Evolutionary conservation across 495 filamentous ascomycete genomes (phyloP), one percentile per base, ranked within the genome.

Genomic region (Penicillium ochrochloron): DNA sequence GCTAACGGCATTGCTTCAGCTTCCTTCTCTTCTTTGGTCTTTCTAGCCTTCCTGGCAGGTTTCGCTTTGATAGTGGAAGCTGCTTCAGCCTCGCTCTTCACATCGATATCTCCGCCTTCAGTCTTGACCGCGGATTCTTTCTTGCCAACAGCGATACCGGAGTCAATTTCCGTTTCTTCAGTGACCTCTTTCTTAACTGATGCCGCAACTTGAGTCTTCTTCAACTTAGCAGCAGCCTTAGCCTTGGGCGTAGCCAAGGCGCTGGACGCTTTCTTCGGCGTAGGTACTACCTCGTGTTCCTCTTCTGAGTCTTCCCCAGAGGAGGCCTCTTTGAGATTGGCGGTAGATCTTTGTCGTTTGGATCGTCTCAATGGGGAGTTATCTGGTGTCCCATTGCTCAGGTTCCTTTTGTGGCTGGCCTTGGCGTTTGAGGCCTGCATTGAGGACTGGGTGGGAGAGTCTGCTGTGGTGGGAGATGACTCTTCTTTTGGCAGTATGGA

Each of bases 1-100:
- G 88, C 89, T 8, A 97, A 73, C 0, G 92, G 89, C 82, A 91
- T 85, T 3, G 73, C 74, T 70, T 83, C 80, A 14, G 68, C 62
- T 56, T 77, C 76, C 59, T 73, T 81, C 65, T 76, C 79, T 67
- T 73, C 76, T 57, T 84, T 83, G 9, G 79, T 76, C 63, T 79
- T 67, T 50, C 69, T 76, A 5, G 35, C 66, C 39, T 65, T 63
- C 29, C 67, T 69, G 0, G 59, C 33, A 31, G 66, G 48, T 25
- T 72, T 72, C 17, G 54, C 61, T 23, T 48, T 42, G 17, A 52
- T 5, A 21, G 56, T 29, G 34, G 57, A 33, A 7, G 33, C 46
- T 29, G 33, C 44, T 21, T 64, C 39, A 23, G 19, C 27, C 37
- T 68, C 39, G 10, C 34, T 23, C 42, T 63, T 59, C 4, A 64